Base-by-base conservation (phyloP, 2,329 filamentous ascomycete genomes). In the Ilyonectria sp. region DNA sequence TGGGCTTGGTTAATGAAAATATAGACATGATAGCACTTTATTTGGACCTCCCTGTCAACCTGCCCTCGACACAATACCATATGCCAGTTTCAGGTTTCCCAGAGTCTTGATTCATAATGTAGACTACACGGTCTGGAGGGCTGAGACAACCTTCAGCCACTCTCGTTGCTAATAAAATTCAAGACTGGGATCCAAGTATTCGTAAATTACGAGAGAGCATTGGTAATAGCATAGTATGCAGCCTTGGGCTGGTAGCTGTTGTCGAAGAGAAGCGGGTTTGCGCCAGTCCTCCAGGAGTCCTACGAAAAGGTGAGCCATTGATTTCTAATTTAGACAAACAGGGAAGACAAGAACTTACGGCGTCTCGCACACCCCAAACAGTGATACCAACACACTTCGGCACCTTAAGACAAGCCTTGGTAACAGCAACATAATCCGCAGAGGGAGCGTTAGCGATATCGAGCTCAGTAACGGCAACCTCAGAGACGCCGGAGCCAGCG, bases 391-490 rank as follows among this genome's bases (percentile, higher is more conserved):
- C 85, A 75, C 91, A 93, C 76, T 89, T 88, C 6, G 82, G 67
- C 54, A 89, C 81, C 21, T 85, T 80, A 33, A 91, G 76, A 73
- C 91, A 93, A 7, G 87, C 90, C 54, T 87, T 84, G 69, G 85
- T 83, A 26, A 89, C 84, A 47, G 85, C 84, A n/a, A 85, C 79
- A 74, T 91, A 93, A 77, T 92, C 91, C 21, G 79, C 79, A 6
- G 85, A 71, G n/a, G 85, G 81, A 8, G 88, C 89, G 19, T 82
- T 82, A 57, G 86, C 85, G 74, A 94, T 92, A 75, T 94, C 92
- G 23, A 92, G 84, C 81, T 92, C 90, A 1, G 90, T 92, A 56
- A 92, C 84, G 6, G 90, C 90, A 35, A 91, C 85, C 75, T 92
- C 89, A 8, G 84, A 29, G 79, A 73, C 65, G 86, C 81, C 61